phyloP scores from a whole-genome alignment of 805 yeast genomes.

The Myxozyma udenii region DNA sequence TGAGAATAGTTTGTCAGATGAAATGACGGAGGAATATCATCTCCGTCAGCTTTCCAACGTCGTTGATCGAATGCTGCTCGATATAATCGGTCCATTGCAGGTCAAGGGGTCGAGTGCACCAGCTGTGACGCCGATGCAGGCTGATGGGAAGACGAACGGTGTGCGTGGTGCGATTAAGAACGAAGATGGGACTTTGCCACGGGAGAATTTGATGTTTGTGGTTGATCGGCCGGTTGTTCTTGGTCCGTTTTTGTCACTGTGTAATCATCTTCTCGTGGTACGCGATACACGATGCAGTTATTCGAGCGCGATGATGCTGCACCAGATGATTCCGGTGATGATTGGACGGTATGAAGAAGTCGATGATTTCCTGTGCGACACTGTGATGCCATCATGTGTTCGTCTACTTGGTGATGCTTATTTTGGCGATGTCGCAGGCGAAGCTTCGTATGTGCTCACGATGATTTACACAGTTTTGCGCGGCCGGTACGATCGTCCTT shows the following conservation, averaged over 20 bases:
- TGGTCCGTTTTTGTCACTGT: constrained; percentile 71
- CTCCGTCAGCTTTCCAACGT: constrained; percentile 90
- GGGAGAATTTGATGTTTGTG: constrained; percentile 64
- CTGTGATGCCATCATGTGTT: constrained; percentile 66
- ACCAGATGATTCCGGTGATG: constrained; percentile 68
- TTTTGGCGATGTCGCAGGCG: constrained; percentile 82
- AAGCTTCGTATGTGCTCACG: constrained; percentile 86
- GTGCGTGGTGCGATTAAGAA: neutral
- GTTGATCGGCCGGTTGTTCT: constrained; percentile 62
- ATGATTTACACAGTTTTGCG: constrained; percentile 72
- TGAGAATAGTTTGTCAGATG: constrained; percentile 71
- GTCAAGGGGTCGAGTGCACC: neutral
- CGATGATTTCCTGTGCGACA: constrained; percentile 62
- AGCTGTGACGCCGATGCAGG: neutral
- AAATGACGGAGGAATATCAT: constrained; percentile 96
- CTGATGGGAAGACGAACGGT: neutral
- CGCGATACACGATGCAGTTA: constrained; percentile 91
- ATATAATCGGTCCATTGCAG: constrained; percentile 21
- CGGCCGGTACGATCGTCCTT: constrained; percentile 65
- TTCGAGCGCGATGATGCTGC: constrained; percentile 77
- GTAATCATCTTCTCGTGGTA: constrained; percentile 73
- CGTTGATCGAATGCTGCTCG: constrained; percentile 65
- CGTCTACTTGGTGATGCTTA: constrained; percentile 68
- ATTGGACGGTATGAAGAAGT: constrained; percentile 69
- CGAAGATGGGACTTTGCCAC: neutral